Percentiles rank a stretch among this genome's conserved stretches.
phyloP scores from a whole-genome alignment of 1,284 basidiomycete species.

The Wolfiporia cocos region DNA sequence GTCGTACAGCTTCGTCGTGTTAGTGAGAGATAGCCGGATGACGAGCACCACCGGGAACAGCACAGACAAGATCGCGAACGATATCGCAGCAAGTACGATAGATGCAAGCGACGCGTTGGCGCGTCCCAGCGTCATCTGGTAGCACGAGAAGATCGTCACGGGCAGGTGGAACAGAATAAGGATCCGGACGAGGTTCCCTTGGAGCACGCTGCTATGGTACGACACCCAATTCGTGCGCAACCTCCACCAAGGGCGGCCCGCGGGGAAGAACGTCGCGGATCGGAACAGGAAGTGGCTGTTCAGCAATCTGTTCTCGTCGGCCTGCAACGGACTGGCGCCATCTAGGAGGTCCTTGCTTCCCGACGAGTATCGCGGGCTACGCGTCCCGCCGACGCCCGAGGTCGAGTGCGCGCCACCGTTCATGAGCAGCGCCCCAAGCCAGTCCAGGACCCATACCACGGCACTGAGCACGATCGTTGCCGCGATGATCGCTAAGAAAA shows the following conservation, averaged over 20 bases:
- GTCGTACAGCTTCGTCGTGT: conserved; percentile 90
- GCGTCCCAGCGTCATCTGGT: conserved; percentile 67
- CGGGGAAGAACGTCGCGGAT: conserved; percentile 22
- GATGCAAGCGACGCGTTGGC: conserved; percentile 47
- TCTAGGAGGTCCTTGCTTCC: conserved; percentile 49
- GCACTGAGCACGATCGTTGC: conserved; percentile 66
- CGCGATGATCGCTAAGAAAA: conserved; percentile 80
- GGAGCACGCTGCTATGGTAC: conserved; percentile 71
- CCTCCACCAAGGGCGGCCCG: conserved; percentile 42
- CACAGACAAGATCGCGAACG: conserved; percentile 77
- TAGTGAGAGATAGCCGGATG: conserved; percentile 69
- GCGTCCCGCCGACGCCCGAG: conserved; percentile 32
- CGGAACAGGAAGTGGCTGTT: conserved; percentile 39
- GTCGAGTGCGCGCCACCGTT: conserved; percentile 21
- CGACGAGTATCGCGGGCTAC: conserved; percentile 48
- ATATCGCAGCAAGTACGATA: conserved; percentile 66
- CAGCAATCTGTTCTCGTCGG: conserved; percentile 53
- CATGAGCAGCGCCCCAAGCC: conserved; percentile 32
- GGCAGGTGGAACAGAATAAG: conserved; percentile 92
- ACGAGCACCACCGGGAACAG: conserved; percentile 73
- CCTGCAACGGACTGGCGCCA: conserved; percentile 19
- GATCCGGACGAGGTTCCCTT: conserved; percentile 88
- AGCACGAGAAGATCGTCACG: conserved; percentile 86
- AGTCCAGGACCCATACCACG: conserved; percentile 70
- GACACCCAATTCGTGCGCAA: conserved; percentile 59